These are phyloP conservation scores for Magnolia changhungtana DNA, from an alignment of 164 flowering plant species.

Conservation along the genomic window DNA sequence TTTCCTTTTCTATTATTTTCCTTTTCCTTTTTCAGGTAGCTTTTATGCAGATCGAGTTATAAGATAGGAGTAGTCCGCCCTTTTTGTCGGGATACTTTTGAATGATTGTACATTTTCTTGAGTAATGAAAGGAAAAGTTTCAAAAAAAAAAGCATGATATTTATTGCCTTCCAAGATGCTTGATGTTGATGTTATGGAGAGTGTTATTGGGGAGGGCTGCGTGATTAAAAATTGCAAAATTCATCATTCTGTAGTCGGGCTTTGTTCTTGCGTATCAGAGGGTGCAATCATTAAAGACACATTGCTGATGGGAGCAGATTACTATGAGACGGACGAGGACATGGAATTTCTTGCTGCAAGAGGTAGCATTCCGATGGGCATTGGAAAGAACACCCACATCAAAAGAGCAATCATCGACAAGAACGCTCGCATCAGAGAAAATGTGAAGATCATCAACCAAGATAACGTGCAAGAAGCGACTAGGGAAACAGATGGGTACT, in stretches of 20 bases:
- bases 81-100: too few relatives aligned
- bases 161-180: slow-evolving; percentile 88
- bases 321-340: slow-evolving; percentile 95
- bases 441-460: slow-evolving; percentile 82
- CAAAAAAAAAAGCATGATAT: slow-evolving; percentile 54
- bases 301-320: slow-evolving; percentile 93
- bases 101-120: too few relatives aligned
- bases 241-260: slow-evolving; percentile 92
- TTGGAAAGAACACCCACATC: slow-evolving; percentile 83
- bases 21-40: too few relatives aligned
- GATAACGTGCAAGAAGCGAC: slow-evolving; percentile 94
- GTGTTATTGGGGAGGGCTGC: slow-evolving; percentile 94
- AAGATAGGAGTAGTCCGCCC: too few relatives aligned
- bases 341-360: slow-evolving; percentile 71
- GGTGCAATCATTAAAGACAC: slow-evolving; percentile 95
- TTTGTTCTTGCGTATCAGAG: slow-evolving; percentile 90
- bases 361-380: slow-evolving; percentile 92
- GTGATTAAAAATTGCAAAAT: slow-evolving; percentile 95
- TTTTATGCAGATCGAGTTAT: too few relatives aligned
- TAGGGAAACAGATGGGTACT: slow-evolving; percentile 91
- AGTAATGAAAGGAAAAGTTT: too few relatives aligned
- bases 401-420: slow-evolving; percentile 98
- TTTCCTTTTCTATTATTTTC: too few relatives aligned
- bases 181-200: slow-evolving; percentile 90
- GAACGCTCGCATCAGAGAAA: slow-evolving; percentile 89